Conservation (phyloP, 108 stramenopile species). For the Craspedostauros australis region DNA sequence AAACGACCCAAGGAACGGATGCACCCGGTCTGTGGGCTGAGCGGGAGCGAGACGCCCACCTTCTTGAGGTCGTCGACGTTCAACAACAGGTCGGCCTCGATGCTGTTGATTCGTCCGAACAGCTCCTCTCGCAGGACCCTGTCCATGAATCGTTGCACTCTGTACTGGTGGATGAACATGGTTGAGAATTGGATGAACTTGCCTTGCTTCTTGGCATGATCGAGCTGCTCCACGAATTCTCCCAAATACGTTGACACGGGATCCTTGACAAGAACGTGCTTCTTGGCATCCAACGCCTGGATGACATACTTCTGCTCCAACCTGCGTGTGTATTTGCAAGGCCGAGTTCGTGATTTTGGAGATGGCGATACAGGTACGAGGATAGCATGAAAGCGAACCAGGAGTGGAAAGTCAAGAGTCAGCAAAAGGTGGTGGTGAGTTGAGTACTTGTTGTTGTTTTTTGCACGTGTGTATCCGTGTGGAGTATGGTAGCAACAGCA, state of each 20-base stretch:
- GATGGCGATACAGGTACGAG: background rate
- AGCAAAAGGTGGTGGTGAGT: background rate
- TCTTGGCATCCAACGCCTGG: slow-evolving; percentile 29
- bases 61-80: slow-evolving; percentile 35
- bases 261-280: slow-evolving; percentile 66
- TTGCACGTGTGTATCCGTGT: no score
- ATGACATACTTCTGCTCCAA: slow-evolving; percentile 22
- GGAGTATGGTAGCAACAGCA: no score
- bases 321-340: background rate
- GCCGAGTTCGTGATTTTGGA: background rate
- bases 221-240: slow-evolving; percentile 39
- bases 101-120: slow-evolving; percentile 38
- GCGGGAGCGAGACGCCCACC: slow-evolving; percentile 42
- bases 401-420: background rate
- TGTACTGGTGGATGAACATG: slow-evolving; percentile 62
- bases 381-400: background rate
- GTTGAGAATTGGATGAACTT: slow-evolving; percentile 56
- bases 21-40: slow-evolving; percentile 44
- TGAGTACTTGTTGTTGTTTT: background rate
- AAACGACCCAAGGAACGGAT: slow-evolving; percentile 60
- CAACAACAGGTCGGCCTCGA: slow-evolving; percentile 43
- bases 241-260: slow-evolving; percentile 42
- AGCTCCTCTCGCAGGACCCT: slow-evolving; percentile 30
- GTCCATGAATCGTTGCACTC: slow-evolving; percentile 42
- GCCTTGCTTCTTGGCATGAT: slow-evolving; percentile 31